A percentile compares a stretch with the other conserved stretches of the same genome.
Conservation (phyloP, 2,329 filamentous ascomycete genomes). For the Zasmidium angulare region DNA sequence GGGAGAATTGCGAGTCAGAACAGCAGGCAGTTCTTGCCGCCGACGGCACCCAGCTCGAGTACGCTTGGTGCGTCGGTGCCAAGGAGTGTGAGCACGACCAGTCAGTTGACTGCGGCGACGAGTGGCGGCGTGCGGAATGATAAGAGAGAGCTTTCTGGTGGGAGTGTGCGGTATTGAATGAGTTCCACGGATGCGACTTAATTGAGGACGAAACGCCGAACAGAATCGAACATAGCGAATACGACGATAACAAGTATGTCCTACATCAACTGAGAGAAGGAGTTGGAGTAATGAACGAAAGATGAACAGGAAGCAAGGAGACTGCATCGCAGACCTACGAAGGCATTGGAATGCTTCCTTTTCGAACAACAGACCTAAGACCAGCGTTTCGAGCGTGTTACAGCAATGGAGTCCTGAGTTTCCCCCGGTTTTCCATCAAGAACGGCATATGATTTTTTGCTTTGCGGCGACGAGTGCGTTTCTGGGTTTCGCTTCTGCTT, state of each 20-base stretch:
- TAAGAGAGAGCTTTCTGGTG: constrained; percentile 2
- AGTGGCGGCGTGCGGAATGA: not conserved
- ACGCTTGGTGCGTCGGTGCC: constrained; percentile 10
- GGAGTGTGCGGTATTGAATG: not conserved
- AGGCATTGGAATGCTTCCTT: too few species aligned
- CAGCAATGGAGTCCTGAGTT: too few species aligned
- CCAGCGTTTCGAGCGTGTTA: too few species aligned
- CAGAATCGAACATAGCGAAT: constrained; percentile 5
- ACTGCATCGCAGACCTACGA: not conserved
- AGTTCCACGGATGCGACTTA: too few species aligned
- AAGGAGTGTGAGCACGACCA: constrained; percentile 17
- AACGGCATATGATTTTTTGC: not conserved
- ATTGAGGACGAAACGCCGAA: too few species aligned
- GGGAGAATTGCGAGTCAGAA: constrained; percentile 23
- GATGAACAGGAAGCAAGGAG: not conserved
- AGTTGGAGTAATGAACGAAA: not conserved
- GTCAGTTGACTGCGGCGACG: constrained; percentile 1
- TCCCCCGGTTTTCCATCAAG: too few species aligned
- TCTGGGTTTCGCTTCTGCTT: not conserved
- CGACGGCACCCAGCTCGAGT: constrained; percentile 3
- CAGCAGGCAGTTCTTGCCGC: constrained; percentile 12
- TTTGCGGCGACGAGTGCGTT: not conserved
- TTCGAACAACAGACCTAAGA: too few species aligned
- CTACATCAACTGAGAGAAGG: not conserved
- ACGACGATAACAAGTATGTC: constrained; percentile 1